A percentile compares a stretch with the other conserved stretches of the same genome.
These are phyloP conservation scores for Paraconiothyrium brasiliense DNA, from an alignment of 2,329 filamentous ascomycete species.

Conservation along the genomic window DNA sequence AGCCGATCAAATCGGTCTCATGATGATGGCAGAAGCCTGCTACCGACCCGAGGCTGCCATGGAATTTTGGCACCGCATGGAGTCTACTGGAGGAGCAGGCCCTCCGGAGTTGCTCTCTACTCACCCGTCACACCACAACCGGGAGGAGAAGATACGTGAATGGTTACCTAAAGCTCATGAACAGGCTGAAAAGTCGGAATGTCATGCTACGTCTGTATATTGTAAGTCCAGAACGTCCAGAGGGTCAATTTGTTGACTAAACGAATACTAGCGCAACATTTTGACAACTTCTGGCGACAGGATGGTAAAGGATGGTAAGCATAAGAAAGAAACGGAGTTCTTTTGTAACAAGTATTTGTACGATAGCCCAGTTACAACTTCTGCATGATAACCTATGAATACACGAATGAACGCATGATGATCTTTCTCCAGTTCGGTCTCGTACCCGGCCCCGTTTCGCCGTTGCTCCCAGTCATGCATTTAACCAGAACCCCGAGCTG, in stretches of 20 bases:
- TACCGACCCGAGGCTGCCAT: conserved; percentile 75
- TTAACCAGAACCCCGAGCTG: background rate
- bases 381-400: background rate
- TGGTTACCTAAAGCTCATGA: conserved; percentile 59
- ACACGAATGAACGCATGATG: conserved; percentile 4
- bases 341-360: conserved; percentile 2
- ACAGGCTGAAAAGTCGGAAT: conserved; percentile 48
- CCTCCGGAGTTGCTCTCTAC: conserved; percentile 78
- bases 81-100: conserved; percentile 58
- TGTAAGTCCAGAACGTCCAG: conserved; percentile 22
- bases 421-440: background rate
- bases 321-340: background rate
- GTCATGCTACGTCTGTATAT: conserved; percentile 31
- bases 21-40: conserved; percentile 85
- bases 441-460: background rate
- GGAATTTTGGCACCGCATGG: conserved; percentile 71
- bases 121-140: conserved; percentile 74
- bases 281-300: conserved; percentile 10
- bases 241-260: background rate
- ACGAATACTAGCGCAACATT: conserved; percentile 13
- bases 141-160: conserved; percentile 71
- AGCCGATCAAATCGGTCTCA: conserved; percentile 81
- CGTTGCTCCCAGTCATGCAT: background rate
- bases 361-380: background rate
- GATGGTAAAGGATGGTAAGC: background rate